These are phyloP conservation scores for Geotrichum aggregatum DNA, from an alignment of 1,139 yeast genomes.

Conservation along the genomic window DNA sequence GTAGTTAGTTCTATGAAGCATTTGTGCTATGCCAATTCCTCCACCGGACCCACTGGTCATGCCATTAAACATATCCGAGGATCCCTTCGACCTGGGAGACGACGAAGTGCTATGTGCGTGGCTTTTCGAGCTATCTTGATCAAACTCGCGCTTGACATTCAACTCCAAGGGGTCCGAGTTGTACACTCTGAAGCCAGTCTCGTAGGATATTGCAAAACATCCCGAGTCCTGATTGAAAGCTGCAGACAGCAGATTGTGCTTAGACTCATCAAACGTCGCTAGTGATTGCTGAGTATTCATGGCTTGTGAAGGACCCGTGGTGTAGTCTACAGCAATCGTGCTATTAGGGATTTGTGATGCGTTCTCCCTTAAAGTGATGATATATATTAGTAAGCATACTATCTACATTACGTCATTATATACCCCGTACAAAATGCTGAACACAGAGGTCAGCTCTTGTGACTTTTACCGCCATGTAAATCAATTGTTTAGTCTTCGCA, in stretches of 20 bases:
- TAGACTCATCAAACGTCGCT: conserved; percentile 28
- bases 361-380: neutral
- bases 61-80: conserved; percentile 27
- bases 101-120: conserved; percentile 21
- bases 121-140: conserved; percentile 21
- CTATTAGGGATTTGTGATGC: neutral
- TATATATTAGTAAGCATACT: too few relatives aligned
- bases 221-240: conserved; percentile 86
- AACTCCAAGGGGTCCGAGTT: conserved; percentile 82
- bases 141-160: conserved; percentile 56
- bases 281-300: conserved; percentile 30
- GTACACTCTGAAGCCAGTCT: conserved; percentile 79
- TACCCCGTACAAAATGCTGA: too few relatives aligned
- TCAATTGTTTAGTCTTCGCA: too few relatives aligned
- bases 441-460: too few relatives aligned
- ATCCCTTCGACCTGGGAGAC: neutral
- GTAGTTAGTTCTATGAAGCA: conserved; percentile 88
- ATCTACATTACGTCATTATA: too few relatives aligned
- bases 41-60: conserved; percentile 28
- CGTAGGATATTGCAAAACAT: conserved; percentile 82
- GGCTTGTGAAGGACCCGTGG: neutral
- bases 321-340: too few relatives aligned
- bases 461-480: too few relatives aligned
- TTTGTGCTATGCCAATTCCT: conserved; percentile 72
- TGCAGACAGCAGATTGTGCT: conserved; percentile 51